Conservation (phyloP, 2,329 filamentous ascomycete species). For the Nigrospora osmanthi region DNA sequence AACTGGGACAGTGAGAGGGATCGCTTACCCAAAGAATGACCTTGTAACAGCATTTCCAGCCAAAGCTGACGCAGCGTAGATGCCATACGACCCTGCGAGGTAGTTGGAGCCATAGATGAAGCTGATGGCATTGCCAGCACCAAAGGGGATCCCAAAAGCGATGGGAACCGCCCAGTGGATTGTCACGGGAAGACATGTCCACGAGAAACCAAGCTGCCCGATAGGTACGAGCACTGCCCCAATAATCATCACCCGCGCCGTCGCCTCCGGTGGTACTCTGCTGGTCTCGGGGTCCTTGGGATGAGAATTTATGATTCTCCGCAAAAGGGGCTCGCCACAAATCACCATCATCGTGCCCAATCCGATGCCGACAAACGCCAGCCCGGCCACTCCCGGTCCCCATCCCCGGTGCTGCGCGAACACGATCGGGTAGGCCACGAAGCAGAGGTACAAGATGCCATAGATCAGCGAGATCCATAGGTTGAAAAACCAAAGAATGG, state of each 20-base stretch:
- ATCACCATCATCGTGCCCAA: conserved; percentile 56
- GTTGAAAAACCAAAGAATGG: conserved; percentile 67
- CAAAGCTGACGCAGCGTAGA: conserved; percentile 74
- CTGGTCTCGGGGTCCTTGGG: conserved; percentile 68
- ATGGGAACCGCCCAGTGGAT: conserved; percentile 82
- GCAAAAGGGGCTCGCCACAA: conserved; percentile 61
- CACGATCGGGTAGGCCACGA: conserved; percentile 83
- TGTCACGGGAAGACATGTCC: conserved; percentile 70
- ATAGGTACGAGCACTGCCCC: conserved; percentile 66
- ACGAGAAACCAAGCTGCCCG: conserved; percentile 80
- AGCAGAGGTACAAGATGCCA: conserved; percentile 81
- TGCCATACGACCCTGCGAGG: conserved; percentile 68
- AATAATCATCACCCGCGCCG: conserved; percentile 72
- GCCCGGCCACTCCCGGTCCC: conserved; percentile 63
- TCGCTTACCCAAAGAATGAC: conserved; percentile 44
- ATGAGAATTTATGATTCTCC: conserved; percentile 71
- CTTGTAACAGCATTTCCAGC: conserved; percentile 73
- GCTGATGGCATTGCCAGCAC: conserved; percentile 65
- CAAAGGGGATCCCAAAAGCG: conserved; percentile 71
- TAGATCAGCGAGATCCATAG: conserved; percentile 77
- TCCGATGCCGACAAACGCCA: conserved; percentile 70
- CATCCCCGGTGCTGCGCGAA: conserved; percentile 71
- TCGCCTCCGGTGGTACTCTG: conserved; percentile 68
- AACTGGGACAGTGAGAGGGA: too few relatives aligned
- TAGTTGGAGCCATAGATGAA: conserved; percentile 84